Evolutionary conservation across 495 filamentous ascomycete species (phyloP), one percentile per base, ranked within the genome.

Genomic region (Neurospora hispaniola): DNA sequence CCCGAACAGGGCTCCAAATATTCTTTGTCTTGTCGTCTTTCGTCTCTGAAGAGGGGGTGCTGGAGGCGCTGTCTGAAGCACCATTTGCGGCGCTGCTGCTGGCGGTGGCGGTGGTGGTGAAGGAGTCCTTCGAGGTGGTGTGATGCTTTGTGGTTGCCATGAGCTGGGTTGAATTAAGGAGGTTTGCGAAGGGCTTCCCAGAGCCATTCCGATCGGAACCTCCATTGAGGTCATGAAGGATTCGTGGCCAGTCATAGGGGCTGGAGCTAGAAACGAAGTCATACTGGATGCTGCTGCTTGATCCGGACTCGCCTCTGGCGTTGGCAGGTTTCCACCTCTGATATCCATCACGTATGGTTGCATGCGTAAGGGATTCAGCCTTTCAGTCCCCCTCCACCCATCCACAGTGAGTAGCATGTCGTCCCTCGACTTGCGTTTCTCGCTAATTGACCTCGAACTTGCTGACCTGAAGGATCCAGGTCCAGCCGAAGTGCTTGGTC

Each of bases 161-260:
- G 27, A 66, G 27, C 62, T 71, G 43, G 71, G 70, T 69, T 75
- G 68, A 14, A 78, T 72, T 66, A 72, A 66, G 16, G 73, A 43
- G 14, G 68, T 42, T 20, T 71, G 46, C 12, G 76, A 75, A 70
- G 88, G 87, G 73, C 88, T 89, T 62, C 88, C 87, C 54, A 89
- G 79, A 16, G 87, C 88, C 86, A 89, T 87, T 18, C 88, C 88
- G 70, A 89, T 90, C 71, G 75, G 80, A 46, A 77, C 78, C 73
- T 80, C 77, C 38, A 77, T 78, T n/a, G 79, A 75, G 69, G 71
- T 76, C 54, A 83, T 66, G 54, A 66, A 72, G 12, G 83, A 84
- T 39, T 86, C 81, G n/a, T 82, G 81, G 7, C 81, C 83, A 31
- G 76, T 72, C 70, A 82, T 74, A 66, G 54, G 18, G 54, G 54